phyloP scores from a whole-genome alignment of 305 asterid genomes.

The Solanum hybrid region DNA sequence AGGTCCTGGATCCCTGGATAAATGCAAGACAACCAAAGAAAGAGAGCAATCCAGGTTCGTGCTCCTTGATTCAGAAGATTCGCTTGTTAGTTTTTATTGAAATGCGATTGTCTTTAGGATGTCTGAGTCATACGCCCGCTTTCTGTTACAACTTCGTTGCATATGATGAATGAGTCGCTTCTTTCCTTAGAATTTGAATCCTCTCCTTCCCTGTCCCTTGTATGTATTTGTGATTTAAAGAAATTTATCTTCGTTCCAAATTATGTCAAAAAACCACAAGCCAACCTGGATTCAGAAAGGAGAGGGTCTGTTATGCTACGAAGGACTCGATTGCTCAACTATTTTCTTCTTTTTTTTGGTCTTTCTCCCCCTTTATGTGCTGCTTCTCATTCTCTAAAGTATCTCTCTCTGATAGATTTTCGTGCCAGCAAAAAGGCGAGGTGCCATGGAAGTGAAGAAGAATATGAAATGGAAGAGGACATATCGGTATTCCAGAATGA shows the following conservation, averaged over 20 bases:
- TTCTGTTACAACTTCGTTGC: neutral
- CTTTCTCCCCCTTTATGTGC: conserved; percentile 3
- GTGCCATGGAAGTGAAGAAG: conserved; percentile 59
- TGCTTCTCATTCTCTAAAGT: conserved; percentile 4
- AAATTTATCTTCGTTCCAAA: neutral
- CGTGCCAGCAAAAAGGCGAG: conserved; percentile 65
- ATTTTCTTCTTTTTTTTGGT: neutral
- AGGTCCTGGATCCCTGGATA: conserved; percentile 98
- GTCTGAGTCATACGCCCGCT: neutral
- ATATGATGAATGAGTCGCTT: neutral
- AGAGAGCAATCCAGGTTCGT: conserved; percentile 65
- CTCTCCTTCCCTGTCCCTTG: neutral
- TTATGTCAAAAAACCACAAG: neutral
- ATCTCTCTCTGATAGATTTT: conserved; percentile 43
- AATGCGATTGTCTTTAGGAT: neutral
- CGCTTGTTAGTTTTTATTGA: neutral
- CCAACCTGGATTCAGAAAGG: neutral
- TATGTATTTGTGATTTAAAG: neutral
- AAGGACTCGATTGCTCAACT: neutral
- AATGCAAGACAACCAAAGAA: conserved; percentile 84
- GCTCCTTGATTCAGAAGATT: neutral
- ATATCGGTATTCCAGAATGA: conserved; percentile 24
- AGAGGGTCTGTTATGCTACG: neutral
- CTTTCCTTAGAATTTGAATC: neutral
- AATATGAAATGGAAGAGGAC: conserved; percentile 47